These are phyloP conservation scores for Heritiera fomes DNA, from an alignment of 345 rosid genomes.

Conservation along the genomic window DNA sequence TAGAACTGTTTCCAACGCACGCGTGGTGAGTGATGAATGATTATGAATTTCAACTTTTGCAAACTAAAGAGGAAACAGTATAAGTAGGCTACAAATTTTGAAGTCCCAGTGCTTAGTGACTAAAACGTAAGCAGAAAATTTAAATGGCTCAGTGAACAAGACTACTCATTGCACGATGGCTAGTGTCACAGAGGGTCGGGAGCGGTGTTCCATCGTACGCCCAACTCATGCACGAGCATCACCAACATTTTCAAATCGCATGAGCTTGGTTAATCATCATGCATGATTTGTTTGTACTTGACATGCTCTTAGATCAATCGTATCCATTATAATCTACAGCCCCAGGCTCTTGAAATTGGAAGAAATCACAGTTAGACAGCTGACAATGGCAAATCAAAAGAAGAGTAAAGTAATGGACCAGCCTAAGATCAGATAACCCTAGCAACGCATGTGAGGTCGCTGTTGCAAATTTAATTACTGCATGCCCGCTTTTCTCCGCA, in stretches of 20 bases:
- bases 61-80: constrained; percentile 20
- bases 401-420: not conserved
- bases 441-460: constrained; percentile 9
- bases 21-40: not conserved
- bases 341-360: no score
- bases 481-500: not conserved
- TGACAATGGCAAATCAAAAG: not conserved
- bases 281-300: not conserved
- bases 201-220: not conserved
- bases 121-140: not conserved
- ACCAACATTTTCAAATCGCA: constrained; percentile 4
- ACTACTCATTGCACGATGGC: not conserved
- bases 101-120: not conserved
- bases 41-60: constrained; percentile 6
- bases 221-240: not conserved
- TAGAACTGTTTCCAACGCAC: not conserved
- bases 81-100: constrained; percentile 6
- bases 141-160: not conserved
- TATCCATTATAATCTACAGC: no score
- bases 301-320: no score
- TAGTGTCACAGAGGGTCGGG: constrained; percentile 9
- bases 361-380: not conserved
- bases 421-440: not conserved
- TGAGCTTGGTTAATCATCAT: not conserved
- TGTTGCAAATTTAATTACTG: not conserved